Base-by-base conservation (phyloP, 176 grass and related monocot species). In the Cymbopogon citratus region DNA sequence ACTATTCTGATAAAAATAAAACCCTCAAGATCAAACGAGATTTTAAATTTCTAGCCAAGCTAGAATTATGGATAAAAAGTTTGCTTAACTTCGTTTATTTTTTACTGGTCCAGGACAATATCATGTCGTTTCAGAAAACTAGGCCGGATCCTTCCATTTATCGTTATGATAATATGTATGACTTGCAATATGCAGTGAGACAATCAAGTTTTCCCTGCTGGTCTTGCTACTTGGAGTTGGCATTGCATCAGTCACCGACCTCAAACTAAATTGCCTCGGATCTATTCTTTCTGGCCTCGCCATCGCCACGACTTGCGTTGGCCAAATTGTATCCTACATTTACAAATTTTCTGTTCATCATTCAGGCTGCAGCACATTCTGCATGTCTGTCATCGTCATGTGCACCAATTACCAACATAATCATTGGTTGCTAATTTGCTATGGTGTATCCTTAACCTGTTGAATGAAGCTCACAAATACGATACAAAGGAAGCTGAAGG, bases 401-500 rank as follows among this genome's bases (percentile, higher is more conserved):
- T 7, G 12, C 38, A 34, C 35, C 7, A 21, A 28, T 3, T 33
- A 9, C 0, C 36, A 25, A 56, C 14, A 61, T 12, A 63, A 28
- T 2, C 44, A 7, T 9, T 40, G n/a, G 14, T 10, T 44, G 18
- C 60, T n/a, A 40, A 40, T 40, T 12, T 14, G 3, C 38, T 25
- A 66, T 33, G 44, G 1, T 80, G 39, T 87, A 0, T 84, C 84
- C 86, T 97, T 97, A 83, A 97, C 91, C 43, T 34, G 60, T 24
- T 67, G 25, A 75, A 64, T 70, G 63, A 82, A 97, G 94, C 84
- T 97, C 63, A 97, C 94, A 64, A 97, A 93, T 24, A 97, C 94
- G 45, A 97, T 97, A 83, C 94, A 97, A 26, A 97, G 88, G 83
- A 97, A 80, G 85, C 87, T 93, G 89, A 97, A 97, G 87, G 81